These are phyloP conservation scores for Mixia osmundae DNA, from an alignment of 1,284 basidiomycete genomes.

Conservation along the genomic window DNA sequence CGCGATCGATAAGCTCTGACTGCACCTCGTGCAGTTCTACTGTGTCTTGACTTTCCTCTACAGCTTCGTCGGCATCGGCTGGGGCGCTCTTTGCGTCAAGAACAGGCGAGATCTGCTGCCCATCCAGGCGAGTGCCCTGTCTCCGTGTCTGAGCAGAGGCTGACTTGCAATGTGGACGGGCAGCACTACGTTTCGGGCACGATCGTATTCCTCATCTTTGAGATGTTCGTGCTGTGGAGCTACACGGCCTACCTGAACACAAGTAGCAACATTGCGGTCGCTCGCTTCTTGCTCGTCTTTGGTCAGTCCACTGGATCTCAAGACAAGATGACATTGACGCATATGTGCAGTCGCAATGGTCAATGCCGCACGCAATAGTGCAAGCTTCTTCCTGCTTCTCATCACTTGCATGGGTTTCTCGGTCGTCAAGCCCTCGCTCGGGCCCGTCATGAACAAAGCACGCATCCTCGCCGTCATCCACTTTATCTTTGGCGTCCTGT, in stretches of 20 bases:
- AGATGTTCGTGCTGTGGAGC: slow-evolving; percentile 74
- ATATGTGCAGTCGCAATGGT: slow-evolving; percentile 45
- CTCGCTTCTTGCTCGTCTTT: slow-evolving; percentile 47
- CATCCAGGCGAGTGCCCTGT: slow-evolving; percentile 36
- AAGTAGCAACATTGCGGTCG: slow-evolving; percentile 44
- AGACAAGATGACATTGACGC: neutral
- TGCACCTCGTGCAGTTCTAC: slow-evolving; percentile 50
- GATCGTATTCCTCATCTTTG: slow-evolving; percentile 65
- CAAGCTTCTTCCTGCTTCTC: slow-evolving; percentile 84
- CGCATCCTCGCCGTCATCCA: slow-evolving; percentile 54
- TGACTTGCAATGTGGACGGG: neutral
- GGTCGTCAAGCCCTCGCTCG: slow-evolving; percentile 32
- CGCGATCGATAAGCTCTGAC: neutral
- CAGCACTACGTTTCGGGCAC: slow-evolving; percentile 88
- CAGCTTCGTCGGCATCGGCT: slow-evolving; percentile 37
- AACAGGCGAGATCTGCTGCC: slow-evolving; percentile 63
- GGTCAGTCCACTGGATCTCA: slow-evolving; percentile 27
- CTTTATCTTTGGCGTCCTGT: slow-evolving; percentile 74
- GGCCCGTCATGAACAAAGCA: slow-evolving; percentile 50
- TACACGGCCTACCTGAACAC: slow-evolving; percentile 80
- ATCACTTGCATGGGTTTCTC: slow-evolving; percentile 34
- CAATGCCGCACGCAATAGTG: slow-evolving; percentile 75
- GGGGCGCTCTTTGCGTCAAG: slow-evolving; percentile 65
- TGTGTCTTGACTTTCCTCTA: slow-evolving; percentile 59
- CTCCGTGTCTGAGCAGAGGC: neutral